These are phyloP conservation scores for Ganoderma multipileum DNA, from an alignment of 1,284 basidiomycete species.

Conservation along the genomic window DNA sequence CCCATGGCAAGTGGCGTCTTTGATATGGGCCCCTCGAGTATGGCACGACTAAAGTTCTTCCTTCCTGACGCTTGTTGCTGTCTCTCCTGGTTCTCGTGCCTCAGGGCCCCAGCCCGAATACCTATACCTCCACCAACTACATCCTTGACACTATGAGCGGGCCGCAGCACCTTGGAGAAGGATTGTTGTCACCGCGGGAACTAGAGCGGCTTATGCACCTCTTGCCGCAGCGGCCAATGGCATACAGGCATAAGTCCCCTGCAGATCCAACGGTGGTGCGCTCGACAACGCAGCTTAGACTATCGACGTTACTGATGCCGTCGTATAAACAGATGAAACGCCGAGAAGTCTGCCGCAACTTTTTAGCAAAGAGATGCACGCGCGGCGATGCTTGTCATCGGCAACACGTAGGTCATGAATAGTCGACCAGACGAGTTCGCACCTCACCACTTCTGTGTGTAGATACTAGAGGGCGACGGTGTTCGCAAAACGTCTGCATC, in stretches of 20 bases:
- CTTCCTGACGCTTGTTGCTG: not conserved
- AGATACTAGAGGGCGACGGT: not conserved
- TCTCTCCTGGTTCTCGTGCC: not conserved
- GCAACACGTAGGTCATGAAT: slow-evolving; percentile 9
- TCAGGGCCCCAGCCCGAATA: not conserved
- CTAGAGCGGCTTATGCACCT: not conserved
- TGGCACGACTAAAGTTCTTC: slow-evolving; percentile 1
- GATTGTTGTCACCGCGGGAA: not conserved
- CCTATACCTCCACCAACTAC: no score
- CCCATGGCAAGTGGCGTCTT: slow-evolving; percentile 22
- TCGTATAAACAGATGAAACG: slow-evolving; percentile 11
- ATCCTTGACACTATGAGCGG: not conserved
- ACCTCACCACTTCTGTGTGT: not conserved
- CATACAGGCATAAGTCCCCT: slow-evolving; percentile 9
- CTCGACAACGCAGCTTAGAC: not conserved
- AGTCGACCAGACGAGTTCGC: no score
- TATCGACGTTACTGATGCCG: not conserved
- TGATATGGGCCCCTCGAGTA: not conserved
- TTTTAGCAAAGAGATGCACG: slow-evolving; percentile 18
- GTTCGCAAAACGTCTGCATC: not conserved
- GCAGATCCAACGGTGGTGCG: slow-evolving; percentile 10
- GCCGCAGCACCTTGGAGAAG: slow-evolving; percentile 7
- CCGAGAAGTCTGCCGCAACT: slow-evolving; percentile 26
- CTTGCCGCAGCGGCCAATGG: slow-evolving; percentile 18
- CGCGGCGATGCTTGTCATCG: slow-evolving; percentile 22